A percentile compares a stretch with the other conserved stretches of the same genome.
Evolutionary conservation across 179 eudicot genomes (phyloP).

Genomic region (Beta macrorhiza): DNA sequence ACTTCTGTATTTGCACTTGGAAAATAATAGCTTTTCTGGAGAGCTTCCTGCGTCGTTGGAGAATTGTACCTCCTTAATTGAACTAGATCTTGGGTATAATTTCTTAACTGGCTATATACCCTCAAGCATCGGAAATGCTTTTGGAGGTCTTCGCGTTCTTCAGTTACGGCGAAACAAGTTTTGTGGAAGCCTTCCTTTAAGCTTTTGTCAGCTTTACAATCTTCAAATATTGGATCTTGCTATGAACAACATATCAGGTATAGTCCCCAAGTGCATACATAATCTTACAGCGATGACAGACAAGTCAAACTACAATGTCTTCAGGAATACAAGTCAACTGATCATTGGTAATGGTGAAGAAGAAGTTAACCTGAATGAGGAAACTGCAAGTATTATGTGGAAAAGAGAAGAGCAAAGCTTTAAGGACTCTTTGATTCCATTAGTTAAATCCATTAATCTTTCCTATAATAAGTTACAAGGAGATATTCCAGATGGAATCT

Average conservation of each 20-base stretch:
- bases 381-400: constrained; percentile 6
- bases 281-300: constrained; percentile 22
- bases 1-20: constrained; percentile 26
- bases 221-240: constrained; percentile 33
- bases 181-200: constrained; percentile 27
- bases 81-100: constrained; percentile 34
- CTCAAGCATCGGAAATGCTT: constrained; percentile 27
- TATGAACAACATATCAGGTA: constrained; percentile 25
- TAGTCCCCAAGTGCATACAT: constrained; percentile 26
- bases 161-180: constrained; percentile 34
- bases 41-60: constrained; percentile 31
- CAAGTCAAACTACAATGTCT: too few relatives aligned
- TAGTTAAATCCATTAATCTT: constrained; percentile 22
- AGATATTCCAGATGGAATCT: constrained; percentile 25
- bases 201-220: constrained; percentile 15
- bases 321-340: too few relatives aligned
- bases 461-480: constrained; percentile 27
- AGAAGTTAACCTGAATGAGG: not conserved
- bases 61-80: constrained; percentile 21
- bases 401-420: constrained; percentile 24
- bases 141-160: constrained; percentile 21
- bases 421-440: not conserved
- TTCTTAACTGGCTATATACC: constrained; percentile 34
- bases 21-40: constrained; percentile 37
- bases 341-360: too few relatives aligned